Evolutionary conservation across 768 basidiomycete species (phyloP), one percentile per base, ranked within the genome.

Genomic region (Termitomyces sp.): DNA sequence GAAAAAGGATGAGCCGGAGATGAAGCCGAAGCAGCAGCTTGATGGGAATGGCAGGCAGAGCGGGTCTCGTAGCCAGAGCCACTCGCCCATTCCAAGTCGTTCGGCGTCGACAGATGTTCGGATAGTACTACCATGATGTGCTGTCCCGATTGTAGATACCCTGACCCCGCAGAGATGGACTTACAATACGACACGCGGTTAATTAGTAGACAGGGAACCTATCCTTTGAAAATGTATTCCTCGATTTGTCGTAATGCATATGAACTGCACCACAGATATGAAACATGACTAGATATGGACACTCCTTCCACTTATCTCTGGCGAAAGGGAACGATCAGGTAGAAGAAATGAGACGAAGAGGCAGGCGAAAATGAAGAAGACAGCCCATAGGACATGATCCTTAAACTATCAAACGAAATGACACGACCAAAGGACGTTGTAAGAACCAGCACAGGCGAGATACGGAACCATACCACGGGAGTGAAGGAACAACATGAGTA

Each of bases 41-140:
- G 58, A 58, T 63, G 44, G 57, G 56, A 30, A 63, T 65, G 60
- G 64, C 63, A 65, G 62, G 46, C 62, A 65, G 62, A 70, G 68
- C 60, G 77, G 75, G 60, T 79, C 82, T 70, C 74, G 82, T 69
- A 84, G 82, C 71, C 76, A 77, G 68, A 84, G 78, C 66, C 74
- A 74, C 69, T 85, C 85, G 22, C 85, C 84, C 6, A 68, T 70
- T 55, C 72, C 69, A 13, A 65, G 65, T 42, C 63, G 61, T 42
- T 27, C 63, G 48, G 44, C 49, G 30, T 62, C 64, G 30, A 58
- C 57, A 20, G 65, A 66, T 46, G 61, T 41, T 7, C 58, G 58
- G 57, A 64, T 64, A 62, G 56, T 59, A 37, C 44, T 57, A 22
- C 34, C 59, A 49, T 63, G 55, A 61, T 55, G 48, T 52, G 16